phyloP scores from a whole-genome alignment of 192 early-diverging fungal species.

The Nowakowskiella sp. region DNA sequence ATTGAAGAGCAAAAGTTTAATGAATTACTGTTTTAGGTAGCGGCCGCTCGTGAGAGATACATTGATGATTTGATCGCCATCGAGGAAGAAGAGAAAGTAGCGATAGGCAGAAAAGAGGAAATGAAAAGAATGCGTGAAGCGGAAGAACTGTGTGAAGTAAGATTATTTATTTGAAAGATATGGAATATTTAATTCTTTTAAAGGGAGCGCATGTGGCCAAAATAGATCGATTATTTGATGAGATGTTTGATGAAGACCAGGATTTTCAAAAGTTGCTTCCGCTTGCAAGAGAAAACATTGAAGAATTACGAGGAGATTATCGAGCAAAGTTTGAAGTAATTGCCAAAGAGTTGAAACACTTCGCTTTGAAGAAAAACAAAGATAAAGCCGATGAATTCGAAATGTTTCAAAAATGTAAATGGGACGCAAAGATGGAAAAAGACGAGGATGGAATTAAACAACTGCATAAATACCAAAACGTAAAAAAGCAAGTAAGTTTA shows the following conservation, averaged over 20 bases:
- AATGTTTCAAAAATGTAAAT: slow-evolving; percentile 27
- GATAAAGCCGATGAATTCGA: slow-evolving; percentile 41
- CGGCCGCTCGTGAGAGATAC: slow-evolving; percentile 45
- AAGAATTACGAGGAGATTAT: slow-evolving; percentile 45
- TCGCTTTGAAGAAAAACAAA: slow-evolving; percentile 33
- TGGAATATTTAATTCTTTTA: too few relatives aligned
- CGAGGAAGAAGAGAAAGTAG: slow-evolving; percentile 55
- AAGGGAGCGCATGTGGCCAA: slow-evolving; percentile 44
- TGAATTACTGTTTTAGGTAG: slow-evolving; percentile 23
- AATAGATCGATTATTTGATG: slow-evolving; percentile 45
- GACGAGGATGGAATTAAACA: slow-evolving; percentile 37
- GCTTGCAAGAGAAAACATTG: slow-evolving; percentile 30
- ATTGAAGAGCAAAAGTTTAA: neutral
- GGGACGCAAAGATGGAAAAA: slow-evolving; percentile 27
- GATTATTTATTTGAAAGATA: neutral
- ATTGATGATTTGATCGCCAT: slow-evolving; percentile 56
- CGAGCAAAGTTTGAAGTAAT: slow-evolving; percentile 50
- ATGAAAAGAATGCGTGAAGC: slow-evolving; percentile 19
- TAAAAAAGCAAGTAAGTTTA: slow-evolving; percentile 43
- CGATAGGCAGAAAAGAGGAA: slow-evolving; percentile 33
- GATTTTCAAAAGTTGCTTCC: slow-evolving; percentile 40
- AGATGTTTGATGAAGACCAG: slow-evolving; percentile 46
- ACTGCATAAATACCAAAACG: slow-evolving; percentile 39
- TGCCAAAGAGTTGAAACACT: slow-evolving; percentile 42
- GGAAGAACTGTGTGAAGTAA: slow-evolving; percentile 37